Base-by-base conservation (phyloP, 106 monocot genomes). In the Apostasia ramifera region DNA sequence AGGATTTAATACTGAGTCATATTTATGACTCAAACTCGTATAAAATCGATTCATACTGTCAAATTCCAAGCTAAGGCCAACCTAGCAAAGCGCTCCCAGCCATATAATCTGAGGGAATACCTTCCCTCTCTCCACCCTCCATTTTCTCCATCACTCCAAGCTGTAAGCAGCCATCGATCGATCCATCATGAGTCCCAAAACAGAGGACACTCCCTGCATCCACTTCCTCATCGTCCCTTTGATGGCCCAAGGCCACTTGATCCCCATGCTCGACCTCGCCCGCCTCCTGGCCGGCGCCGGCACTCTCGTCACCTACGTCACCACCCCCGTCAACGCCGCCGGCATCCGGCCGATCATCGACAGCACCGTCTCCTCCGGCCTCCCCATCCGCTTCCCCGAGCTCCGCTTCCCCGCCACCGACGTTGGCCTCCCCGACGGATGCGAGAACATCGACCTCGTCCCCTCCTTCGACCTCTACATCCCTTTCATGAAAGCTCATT, bases 241-340 rank as follows among this genome's bases (percentile, higher is more conserved):
- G 54, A 59, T 77, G 61, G 80, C 80, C 9, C 80, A 60, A 42
- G 84, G 84, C 63, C 83, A 83, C 61, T 68, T 79, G 8, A 67
- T 76, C 71, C 82, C 79, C 60, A 83, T 76, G 68, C 9, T 76
- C 12, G 85, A 85, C 74, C 13, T 78, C 43, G 80, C 81, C 67
- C 66, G 42, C 1, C 68, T 77, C 49, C 67, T 85, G 0, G 69
- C 80, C 61, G 55, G 50, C 40, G 69, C 59, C 5, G 80, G 76
- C 8, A 54, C 46, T 11, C 41, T 26, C n/a, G 80, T 74, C 6
- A 77, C 71, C 57, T 14, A 73, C 66, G 48, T 80, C 79, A 77
- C 73, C 46, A 80, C 84, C 26, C 76, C 80, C 9, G 26, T 61
- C 51, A 81, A 80, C 57, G 73, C 61, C 47, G 1, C 56, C 37